These are phyloP conservation scores for Cryptococcus wingfieldii DNA, from an alignment of 1,284 basidiomycete genomes.

Conservation along the genomic window DNA sequence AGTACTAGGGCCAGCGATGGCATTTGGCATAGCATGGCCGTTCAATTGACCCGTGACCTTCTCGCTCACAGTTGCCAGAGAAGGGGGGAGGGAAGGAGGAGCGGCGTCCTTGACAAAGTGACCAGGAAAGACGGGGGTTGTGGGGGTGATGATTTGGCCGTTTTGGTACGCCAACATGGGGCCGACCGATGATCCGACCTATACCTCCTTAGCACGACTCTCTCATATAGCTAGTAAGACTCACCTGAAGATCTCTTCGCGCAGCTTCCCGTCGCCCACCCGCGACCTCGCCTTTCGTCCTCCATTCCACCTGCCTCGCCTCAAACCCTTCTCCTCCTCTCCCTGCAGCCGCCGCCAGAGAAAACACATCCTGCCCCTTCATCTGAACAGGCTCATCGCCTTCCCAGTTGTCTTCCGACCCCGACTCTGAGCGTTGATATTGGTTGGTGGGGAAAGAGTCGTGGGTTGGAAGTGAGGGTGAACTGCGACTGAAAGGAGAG, in stretches of 20 bases:
- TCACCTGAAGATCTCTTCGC: slow-evolving; percentile 18
- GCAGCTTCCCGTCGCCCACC: slow-evolving; percentile 26
- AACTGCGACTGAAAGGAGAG: slow-evolving; percentile 21
- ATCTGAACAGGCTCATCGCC: slow-evolving; percentile 27
- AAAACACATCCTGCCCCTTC: slow-evolving; percentile 34
- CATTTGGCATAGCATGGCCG: neutral
- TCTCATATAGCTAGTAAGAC: neutral
- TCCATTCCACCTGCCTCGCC: slow-evolving; percentile 24
- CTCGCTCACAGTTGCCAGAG: neutral
- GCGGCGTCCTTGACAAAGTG: neutral
- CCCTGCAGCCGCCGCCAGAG: slow-evolving; percentile 31
- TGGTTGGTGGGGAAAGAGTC: slow-evolving; percentile 3
- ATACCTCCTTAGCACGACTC: neutral
- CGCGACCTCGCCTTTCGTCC: slow-evolving; percentile 23
- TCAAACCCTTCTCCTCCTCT: slow-evolving; percentile 28
- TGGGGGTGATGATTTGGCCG: neutral
- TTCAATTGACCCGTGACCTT: neutral
- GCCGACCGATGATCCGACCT: neutral
- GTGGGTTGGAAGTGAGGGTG: slow-evolving; percentile 17
- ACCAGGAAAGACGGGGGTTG: neutral
- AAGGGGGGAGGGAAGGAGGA: neutral
- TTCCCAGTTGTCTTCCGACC: slow-evolving; percentile 43
- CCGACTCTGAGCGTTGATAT: slow-evolving; percentile 34
- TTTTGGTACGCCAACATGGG: neutral
- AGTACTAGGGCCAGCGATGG: neutral